Base-by-base conservation (phyloP, 495 filamentous ascomycete species). In the Chaetomium tenue region DNA sequence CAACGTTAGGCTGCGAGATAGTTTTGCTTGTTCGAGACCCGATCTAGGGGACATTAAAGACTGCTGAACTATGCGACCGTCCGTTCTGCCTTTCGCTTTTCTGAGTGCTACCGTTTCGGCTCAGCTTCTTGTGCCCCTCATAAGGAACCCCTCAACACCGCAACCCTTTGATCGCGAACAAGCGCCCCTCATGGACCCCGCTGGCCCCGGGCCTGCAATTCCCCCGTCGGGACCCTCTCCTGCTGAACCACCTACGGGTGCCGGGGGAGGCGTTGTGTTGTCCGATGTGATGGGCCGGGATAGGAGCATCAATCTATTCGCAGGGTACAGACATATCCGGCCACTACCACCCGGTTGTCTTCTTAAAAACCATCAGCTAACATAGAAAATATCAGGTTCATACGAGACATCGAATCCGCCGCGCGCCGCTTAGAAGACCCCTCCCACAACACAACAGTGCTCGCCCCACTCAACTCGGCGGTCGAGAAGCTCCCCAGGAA, bases 241-340 rank as follows among this genome's bases (percentile, higher is more conserved):
- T 33, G 67, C 74, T 23, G 67, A 74, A 28, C 79, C 79, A 47
- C 77, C 84, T 9, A 68, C 81, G 23, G 71, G 73, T 2, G 57
- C 72, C 28, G 67, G 77, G 20, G 71, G 72, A 39, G 67, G 72
- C 3, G 79, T 82, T 46, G 84, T 91, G 40, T 86, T 98, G 54
- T 89, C 90, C 25, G 95, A 98, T 71, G 88, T 97, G 18, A 87
- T 98, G 66, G 90, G 90, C 16, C 87, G 87, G 66, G 88, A 91
- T 56, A 87, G 87, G 63, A 83, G 77, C 56, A 92, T 98, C 72
- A 93, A 92, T 64, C 89, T 96, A 63, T 98, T 97, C 75, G 90
- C 92, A 25, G 87, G 87, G 58, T 71, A 58, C 15, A 64, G 39
- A 39, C 20, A 25, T 11, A 11, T 15, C 26, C 13, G 15, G 40